Evolutionary conservation across 139 green algal species (phyloP), one percentile per base, ranked within the genome.

Genomic region (Trebouxia sp.): DNA sequence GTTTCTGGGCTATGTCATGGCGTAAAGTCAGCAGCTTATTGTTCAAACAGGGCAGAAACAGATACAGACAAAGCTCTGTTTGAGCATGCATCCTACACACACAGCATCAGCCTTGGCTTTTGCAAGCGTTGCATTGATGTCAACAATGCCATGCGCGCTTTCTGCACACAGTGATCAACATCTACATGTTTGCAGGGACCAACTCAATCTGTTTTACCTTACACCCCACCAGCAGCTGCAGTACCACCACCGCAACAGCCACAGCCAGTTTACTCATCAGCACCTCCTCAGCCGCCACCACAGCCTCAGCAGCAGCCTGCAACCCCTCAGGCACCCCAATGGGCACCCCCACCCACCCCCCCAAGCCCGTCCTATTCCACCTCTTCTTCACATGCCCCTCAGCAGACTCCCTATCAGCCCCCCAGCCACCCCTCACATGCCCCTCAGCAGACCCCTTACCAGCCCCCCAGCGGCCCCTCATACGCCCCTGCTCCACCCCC

Each of bases 371-470:
- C 10, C 62, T 43, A 42, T 6, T 72, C 62, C 20, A 45, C 62
- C 12, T 22, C 35, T 30, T 72, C 62, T 72, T 72, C 62, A 11
- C 62, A n/a, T 55, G 72, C 72, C 43, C 72, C 72, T 22, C 72
- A 62, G 10, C 43, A 62, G 48, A 42, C 30, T 7, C 43, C 72
- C 11, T 55, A 79, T 47, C 37, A 65, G 30, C 72, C 28, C 45
- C 48, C 12, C 72, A 42, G 45, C 43, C 9, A 12, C 45, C 72
- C 30, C 3, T 45, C 62, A 32, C 43, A n/a, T 55, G 72, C 72
- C 43, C 72, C 72, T 22, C 72, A 62, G 10, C 43, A 62, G 48
- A 42, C 30, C 11, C 43, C 72, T 6, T 55, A 79, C 72, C 37
- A 65, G 30, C 72, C 28, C 45, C 48, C 12, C 72, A 42, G 45